Conservation (phyloP, 2,329 filamentous ascomycete species). For the Fusarium pseudograminearum region DNA sequence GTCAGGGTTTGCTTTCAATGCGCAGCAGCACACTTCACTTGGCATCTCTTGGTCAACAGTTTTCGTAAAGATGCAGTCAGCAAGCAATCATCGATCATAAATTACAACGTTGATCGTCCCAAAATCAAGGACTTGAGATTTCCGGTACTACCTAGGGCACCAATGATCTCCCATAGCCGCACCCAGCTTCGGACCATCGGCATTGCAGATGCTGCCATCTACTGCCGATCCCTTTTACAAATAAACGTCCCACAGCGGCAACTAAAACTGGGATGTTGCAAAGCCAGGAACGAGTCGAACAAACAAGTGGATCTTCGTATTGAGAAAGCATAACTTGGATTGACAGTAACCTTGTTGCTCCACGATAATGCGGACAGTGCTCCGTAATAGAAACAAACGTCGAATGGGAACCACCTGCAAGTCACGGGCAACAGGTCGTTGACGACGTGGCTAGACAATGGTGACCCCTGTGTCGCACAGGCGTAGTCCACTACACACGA, state of each 20-base stretch:
- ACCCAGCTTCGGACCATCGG: neutral
- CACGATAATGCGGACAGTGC: neutral
- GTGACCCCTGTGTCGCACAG: neutral
- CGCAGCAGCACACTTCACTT: neutral
- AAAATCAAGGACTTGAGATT: neutral
- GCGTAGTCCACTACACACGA: neutral
- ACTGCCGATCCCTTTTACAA: constrained; percentile 13
- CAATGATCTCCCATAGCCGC: neutral
- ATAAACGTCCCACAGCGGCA: neutral
- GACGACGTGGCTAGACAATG: constrained; percentile 33
- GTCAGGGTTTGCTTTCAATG: neutral
- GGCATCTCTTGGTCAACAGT: neutral
- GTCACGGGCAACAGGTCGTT: neutral
- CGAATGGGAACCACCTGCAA: neutral
- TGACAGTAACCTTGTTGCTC: neutral
- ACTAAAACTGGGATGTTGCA: neutral
- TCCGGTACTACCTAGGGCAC: neutral
- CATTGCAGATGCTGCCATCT: neutral
- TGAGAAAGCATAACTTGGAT: neutral
- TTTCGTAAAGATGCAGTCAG: neutral
- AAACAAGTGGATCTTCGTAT: constrained; percentile 3
- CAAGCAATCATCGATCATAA: neutral
- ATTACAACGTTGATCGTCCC: neutral
- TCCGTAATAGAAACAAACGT: neutral
- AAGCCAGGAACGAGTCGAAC: constrained; percentile 8